Evolutionary conservation across 1,139 yeast species (phyloP), one percentile per base, ranked within the genome.

Genomic region (Geotrichum restrictum): DNA sequence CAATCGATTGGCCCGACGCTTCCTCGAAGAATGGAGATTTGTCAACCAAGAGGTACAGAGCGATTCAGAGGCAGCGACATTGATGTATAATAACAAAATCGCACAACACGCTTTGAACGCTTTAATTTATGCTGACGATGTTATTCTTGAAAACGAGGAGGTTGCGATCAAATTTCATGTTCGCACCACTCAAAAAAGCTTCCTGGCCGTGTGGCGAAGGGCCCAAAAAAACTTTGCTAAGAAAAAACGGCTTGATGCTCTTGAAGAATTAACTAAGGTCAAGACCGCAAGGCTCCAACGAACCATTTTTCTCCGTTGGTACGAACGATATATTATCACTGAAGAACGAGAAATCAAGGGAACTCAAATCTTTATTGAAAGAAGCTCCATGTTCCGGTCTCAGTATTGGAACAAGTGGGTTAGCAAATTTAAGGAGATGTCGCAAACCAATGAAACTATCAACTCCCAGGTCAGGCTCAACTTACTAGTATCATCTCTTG

Each of bases 1-100:
- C 21, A 24, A 11, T 5, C 13, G 22, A 21, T 27, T 48, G 21
- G 47, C 46, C n/a, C 14, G 22, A 24, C 16, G 37, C 4, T 27
- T 4, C 10, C 42, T 57, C 11, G 18, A 13, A 16, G 27, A n/a
- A 22, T 57, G 59, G 59, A 43, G 41, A n/a, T 27, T 13, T 2
- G 14, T 21, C 14, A 22, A 33, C 19, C 40, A 47, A 11, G 37
- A 39, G 10, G 32, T 37, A 2, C 10, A 18, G 10, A 49, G 43
- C 13, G 18, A 39, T 43, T 42, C 34, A 10, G 14, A 33, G 3
- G 38, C 39, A 2, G 59, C 59, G 4, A 37, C 32, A 3, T 29
- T 42, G 5, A 33, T 52, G 10, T 42, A 53, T 34, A 34, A 45
- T 18, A 47, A 43, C n/a, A 29, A 32, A 11, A 27, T 46, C 13